Evolutionary conservation across 139 green algal genomes (phyloP).

Genomic region (Pleodorina starrii): DNA sequence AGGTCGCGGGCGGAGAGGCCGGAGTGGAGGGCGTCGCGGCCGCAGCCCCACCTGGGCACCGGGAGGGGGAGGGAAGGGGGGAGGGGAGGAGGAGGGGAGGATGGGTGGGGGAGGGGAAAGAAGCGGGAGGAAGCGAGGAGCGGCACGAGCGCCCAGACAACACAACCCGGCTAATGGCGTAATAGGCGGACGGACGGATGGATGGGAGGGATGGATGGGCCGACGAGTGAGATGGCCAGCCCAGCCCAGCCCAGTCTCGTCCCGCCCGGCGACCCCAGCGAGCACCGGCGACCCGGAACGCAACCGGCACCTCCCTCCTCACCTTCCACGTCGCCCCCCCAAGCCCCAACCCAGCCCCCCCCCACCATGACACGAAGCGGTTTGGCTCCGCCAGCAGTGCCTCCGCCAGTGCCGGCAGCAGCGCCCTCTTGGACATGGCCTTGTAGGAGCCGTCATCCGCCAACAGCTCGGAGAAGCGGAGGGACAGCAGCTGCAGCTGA

Average conservation of each 20-base stretch:
- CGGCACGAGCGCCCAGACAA: too few relatives aligned
- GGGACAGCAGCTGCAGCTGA: constrained; percentile 26
- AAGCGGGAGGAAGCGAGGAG: background rate
- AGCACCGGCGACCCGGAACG: too few relatives aligned
- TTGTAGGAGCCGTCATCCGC: constrained; percentile 18
- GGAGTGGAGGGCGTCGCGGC: background rate
- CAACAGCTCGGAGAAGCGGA: constrained; percentile 28
- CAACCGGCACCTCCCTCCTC: background rate
- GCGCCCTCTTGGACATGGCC: background rate
- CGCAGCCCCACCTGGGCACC: constrained; percentile 15
- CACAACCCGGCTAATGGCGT: too few relatives aligned
- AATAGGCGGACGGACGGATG: too few relatives aligned
- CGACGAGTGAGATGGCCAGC: too few relatives aligned
- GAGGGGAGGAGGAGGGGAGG: background rate
- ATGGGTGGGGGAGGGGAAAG: background rate
- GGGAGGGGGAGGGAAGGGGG: background rate
- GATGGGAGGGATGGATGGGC: too few relatives aligned
- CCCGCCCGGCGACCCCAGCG: too few relatives aligned
- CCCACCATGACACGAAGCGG: constrained; percentile 22
- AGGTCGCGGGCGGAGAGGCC: background rate
- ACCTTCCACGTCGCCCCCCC: background rate
- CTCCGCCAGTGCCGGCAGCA: constrained; percentile 35
- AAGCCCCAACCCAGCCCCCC: background rate
- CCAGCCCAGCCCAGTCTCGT: too few relatives aligned
- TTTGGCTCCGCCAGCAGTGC: constrained; percentile 24